Base-by-base conservation (phyloP, 2,329 filamentous ascomycete species). In the Xylariaceae sp. region DNA sequence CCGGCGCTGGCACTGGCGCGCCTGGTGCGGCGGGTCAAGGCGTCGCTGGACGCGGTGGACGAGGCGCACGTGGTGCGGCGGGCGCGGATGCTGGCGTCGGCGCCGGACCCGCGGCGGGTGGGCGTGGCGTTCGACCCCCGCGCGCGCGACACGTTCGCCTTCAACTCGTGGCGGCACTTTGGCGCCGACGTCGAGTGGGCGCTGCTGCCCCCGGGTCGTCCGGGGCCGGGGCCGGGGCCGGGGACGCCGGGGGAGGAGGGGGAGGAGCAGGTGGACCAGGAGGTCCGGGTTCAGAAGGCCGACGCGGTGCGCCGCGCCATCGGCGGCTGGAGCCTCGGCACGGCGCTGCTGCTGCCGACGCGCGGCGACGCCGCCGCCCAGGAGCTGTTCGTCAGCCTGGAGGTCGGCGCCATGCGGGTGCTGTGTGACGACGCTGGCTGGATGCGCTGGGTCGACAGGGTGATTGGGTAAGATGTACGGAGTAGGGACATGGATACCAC, bases 91-190 rank as follows among this genome's bases (percentile, higher is more conserved):
- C 56, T 64, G 31, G 50, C 48, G 25, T 51, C 53, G 10, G 50
- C 53, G 2, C 46, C 56, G 8, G 63, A 67, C 43, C 61, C 63
- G 25, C 60, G 62, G 7, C 45, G 49, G 22, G 43, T 66, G 21
- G 63, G 63, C 11, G 51, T 66, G 15, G 53, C 56, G 13, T 56
- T 61, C 35, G 61, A 65, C 36, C 60, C 62, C 16, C 51, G 60
- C n/a, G 53, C 58, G 29, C 56, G 60, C 3, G 52, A 57, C 31
- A 52, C 57, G 25, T 51, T 67, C 24, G 56, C 57, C 9, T 62
- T 67, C 51, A 67, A 67, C 40, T 65, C 63, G 4, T 68, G 64
- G 64, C 52, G 61, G 6, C 54, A 58, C 36, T 60, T 67, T 40
- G 64, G 64, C 2, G 60, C 57, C 15, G 61, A 67, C 37, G 54